Base-by-base conservation (phyloP, 169 alveolate species). In the Eimeria falciformis region DNA sequence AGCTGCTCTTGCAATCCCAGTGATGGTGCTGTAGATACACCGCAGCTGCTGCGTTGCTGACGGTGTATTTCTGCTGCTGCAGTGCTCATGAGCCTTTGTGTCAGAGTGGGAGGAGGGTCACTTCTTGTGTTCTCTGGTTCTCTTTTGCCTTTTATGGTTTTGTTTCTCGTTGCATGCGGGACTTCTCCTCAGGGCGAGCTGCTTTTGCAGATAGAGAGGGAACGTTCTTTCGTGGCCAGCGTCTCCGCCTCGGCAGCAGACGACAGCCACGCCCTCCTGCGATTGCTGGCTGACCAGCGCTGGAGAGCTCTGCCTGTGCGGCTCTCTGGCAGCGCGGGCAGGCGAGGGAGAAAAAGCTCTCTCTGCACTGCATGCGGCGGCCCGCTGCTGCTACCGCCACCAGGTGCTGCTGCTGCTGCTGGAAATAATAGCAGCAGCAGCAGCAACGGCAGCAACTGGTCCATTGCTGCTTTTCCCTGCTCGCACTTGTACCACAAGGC, bases 341-440 rank as follows among this genome's bases (percentile, higher is more conserved):
- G 46, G 11, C 21, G 27, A 9, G 11, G 25, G 23, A 27, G 23
- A 37, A 53, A 71, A 1, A 14, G 47, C 12, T 6, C 83, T 18
- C 56, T 71, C 21, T 71, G 83, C 83, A 23, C 29, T 25, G 50
- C 56, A 14, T 71, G 83, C 56, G 83, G 83, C 6, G 83, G 33
- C 23, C 83, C 83, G 5, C 18, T 71, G 29, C 56, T 71, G 58
- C 83, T 71, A 25, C 83, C 83, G 12, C 83, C 83, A 5, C 83
- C 83, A 18, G 27, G 47, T 71, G 83, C 83, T 33, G 83, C 83
- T 43, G 53, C 56, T 43, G 83, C 56, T n/a, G 29, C 73, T 62
- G 37, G 56, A 50, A 71, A 56, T 56, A 43, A 56, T 56, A 43
- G 53, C 83, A 71, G 25, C 82, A 71, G 82, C 82, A 71, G 82